Evolutionary conservation across 129 eudicot genomes (phyloP).

Genomic region (Helichrysum umbraculigerum): DNA sequence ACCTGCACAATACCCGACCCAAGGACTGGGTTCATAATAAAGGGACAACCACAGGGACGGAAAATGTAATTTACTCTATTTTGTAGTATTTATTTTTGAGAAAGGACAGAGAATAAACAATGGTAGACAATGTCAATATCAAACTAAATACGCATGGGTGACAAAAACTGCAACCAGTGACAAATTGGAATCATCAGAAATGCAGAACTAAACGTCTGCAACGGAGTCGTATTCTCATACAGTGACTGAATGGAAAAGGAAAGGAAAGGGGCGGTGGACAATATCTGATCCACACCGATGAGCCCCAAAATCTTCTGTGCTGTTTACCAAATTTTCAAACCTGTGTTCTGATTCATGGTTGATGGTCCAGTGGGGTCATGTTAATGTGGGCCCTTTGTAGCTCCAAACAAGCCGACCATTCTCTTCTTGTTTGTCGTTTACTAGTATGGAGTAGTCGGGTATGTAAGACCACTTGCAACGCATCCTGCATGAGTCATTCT

Average conservation of each 20-base stretch:
- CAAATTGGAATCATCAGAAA: constrained; percentile 7
- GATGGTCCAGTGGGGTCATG: constrained; percentile 3
- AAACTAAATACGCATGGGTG: constrained; percentile 33
- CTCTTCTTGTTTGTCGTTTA: neutral
- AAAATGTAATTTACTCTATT: too few species aligned
- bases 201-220: constrained; percentile 9
- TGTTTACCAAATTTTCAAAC: constrained; percentile 21
- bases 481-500: too few species aligned
- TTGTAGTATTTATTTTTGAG: neutral
- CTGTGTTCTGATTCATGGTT: neutral
- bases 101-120: neutral
- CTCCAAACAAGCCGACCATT: constrained; percentile 28
- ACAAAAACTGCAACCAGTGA: constrained; percentile 29
- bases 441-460: neutral
- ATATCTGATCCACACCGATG: constrained; percentile 2
- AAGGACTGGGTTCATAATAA: too few species aligned
- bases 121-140: constrained; percentile 24
- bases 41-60: too few species aligned
- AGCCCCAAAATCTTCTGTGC: neutral
- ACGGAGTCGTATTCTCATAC: neutral
- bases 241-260: neutral
- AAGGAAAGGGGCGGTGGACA: constrained; percentile 17
- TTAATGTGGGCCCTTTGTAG: constrained; percentile 10
- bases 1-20: too few species aligned
- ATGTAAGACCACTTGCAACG: too few species aligned